A percentile compares a stretch with the other conserved stretches of the same genome.
Conservation (phyloP, 2,329 filamentous ascomycete species). For the Fusarium robinianum region DNA sequence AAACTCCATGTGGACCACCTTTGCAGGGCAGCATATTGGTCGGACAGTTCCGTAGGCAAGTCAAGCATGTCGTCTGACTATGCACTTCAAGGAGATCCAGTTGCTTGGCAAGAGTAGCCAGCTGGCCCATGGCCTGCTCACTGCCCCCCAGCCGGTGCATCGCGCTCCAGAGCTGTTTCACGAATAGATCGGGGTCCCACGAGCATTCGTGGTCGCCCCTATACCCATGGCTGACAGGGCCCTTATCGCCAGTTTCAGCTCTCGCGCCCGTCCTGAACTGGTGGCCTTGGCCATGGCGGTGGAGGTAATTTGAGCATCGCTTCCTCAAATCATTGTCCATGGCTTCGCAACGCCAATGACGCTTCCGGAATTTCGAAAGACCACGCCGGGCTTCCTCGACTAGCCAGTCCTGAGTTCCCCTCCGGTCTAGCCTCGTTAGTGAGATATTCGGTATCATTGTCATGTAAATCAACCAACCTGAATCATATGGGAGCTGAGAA, state of each 20-base stretch:
- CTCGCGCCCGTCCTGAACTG: slow-evolving; percentile 3
- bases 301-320: slow-evolving; percentile 11
- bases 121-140: not conserved
- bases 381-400: slow-evolving; percentile 4
- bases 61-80: slow-evolving; percentile 15
- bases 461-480: too few species aligned
- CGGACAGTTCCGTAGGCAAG: slow-evolving; percentile 7
- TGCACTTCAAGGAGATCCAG: not conserved
- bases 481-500: slow-evolving; percentile 4
- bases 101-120: not conserved
- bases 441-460: too few species aligned
- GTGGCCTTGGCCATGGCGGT: slow-evolving; percentile 7
- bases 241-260: not conserved
- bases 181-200: slow-evolving; percentile 7
- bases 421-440: too few species aligned
- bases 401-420: not conserved
- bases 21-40: slow-evolving; percentile 21
- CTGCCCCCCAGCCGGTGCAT: not conserved
- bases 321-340: not conserved
- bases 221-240: not conserved
- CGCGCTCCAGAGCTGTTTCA: not conserved
- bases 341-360: slow-evolving; percentile 19
- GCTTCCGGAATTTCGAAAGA: slow-evolving; percentile 4
- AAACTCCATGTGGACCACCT: slow-evolving; percentile 9
- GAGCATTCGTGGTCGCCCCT: slow-evolving; percentile 4